Conservation (phyloP, 306 rosid species). For the Lathyrus sativus region DNA sequence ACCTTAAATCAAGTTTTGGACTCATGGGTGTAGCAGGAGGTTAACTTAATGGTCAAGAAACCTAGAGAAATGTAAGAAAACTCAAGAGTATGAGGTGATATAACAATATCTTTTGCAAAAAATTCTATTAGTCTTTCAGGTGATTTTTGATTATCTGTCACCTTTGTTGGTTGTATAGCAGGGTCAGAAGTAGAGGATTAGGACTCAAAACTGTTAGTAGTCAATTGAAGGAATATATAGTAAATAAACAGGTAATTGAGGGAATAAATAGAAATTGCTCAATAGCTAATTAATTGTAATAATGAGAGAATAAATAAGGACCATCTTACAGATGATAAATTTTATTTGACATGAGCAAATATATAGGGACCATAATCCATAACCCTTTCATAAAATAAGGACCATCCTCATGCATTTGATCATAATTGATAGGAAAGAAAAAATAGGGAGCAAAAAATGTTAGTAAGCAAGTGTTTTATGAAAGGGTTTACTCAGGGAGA, state of each 20-base stretch:
- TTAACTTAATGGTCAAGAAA: background rate
- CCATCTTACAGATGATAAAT: background rate
- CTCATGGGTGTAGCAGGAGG: background rate
- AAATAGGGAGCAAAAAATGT: background rate
- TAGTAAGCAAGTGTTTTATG: conserved; percentile 1
- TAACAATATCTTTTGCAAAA: background rate
- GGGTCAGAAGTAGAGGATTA: conserved; percentile 13
- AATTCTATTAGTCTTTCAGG: background rate
- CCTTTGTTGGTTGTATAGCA: background rate
- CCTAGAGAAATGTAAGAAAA: background rate
- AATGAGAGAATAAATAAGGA: background rate
- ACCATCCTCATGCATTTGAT: background rate
- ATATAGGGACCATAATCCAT: background rate
- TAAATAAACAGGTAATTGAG: conserved; percentile 3
- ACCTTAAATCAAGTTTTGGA: background rate
- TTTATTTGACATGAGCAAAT: background rate
- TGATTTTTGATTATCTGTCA: background rate
- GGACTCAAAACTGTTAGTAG: background rate
- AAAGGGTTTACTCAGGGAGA: background rate
- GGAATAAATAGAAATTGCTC: conserved; percentile 8
- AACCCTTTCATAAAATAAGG: too few species aligned
- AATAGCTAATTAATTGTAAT: background rate
- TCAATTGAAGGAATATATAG: conserved; percentile 3
- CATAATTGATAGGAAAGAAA: background rate
- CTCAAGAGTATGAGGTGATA: background rate